Conservation (phyloP, 192 early-diverging fungal species). For the Coemansia sp. region DNA sequence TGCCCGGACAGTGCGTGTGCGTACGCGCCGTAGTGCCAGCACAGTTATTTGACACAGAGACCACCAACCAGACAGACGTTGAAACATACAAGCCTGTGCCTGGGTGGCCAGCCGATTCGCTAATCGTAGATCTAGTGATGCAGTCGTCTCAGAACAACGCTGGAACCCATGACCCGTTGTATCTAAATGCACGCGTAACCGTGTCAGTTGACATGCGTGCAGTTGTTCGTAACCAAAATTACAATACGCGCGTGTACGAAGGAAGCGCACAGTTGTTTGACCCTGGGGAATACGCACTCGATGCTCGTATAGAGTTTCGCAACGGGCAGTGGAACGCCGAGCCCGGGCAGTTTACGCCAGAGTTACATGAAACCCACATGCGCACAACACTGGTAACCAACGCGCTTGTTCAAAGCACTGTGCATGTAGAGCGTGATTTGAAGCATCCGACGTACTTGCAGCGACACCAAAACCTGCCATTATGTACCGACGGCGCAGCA, state of each 20-base stretch:
- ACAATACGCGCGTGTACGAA: conserved; percentile 9
- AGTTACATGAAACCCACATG: conserved; percentile 15
- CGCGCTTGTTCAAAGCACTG: neutral
- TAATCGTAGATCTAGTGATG: conserved; percentile 36
- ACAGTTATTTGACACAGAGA: neutral
- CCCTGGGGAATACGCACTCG: conserved; percentile 26
- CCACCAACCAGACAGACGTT: neutral
- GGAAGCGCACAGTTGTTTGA: conserved; percentile 33
- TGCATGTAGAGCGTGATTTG: conserved; percentile 7
- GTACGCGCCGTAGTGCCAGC: conserved; percentile 20
- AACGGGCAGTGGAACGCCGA: conserved; percentile 34
- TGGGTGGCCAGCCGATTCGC: conserved; percentile 27
- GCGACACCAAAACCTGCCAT: conserved; percentile 26
- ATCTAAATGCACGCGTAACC: conserved; percentile 18
- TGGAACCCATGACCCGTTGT: conserved; percentile 14
- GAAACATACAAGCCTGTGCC: conserved; percentile 12
- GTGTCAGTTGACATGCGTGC: conserved; percentile 16
- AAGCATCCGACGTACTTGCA: conserved; percentile 23
- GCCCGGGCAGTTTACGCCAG: conserved; percentile 7
- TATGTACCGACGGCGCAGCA: conserved; percentile 16
- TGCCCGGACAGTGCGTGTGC: conserved; percentile 29
- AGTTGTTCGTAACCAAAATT: too few species aligned
- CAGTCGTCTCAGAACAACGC: neutral
- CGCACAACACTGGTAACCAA: neutral
- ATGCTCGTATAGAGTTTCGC: conserved; percentile 31